Evolutionary conservation across 495 filamentous ascomycete genomes (phyloP).

Genomic region (Talaromyces ruber): DNA sequence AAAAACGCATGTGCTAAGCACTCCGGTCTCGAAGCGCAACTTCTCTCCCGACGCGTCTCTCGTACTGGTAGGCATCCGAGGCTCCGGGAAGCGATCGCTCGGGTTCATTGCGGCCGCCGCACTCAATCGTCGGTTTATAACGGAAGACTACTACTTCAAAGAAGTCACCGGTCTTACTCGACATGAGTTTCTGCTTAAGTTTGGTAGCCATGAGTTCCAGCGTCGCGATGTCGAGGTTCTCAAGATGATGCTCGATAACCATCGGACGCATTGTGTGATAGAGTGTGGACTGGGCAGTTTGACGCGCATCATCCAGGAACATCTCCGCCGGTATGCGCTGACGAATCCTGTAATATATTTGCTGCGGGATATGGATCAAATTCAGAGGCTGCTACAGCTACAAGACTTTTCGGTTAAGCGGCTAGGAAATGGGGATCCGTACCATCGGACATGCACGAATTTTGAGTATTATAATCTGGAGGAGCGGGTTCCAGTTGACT

Average conservation of each 20-base stretch:
- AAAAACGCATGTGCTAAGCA: constrained; percentile 12
- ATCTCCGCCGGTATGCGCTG: constrained; percentile 46
- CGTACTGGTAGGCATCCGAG: constrained; percentile 67
- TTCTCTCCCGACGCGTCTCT: constrained; percentile 63
- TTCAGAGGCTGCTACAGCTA: constrained; percentile 54
- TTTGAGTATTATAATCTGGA: constrained; percentile 74
- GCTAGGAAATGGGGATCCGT: constrained; percentile 42
- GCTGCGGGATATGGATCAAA: constrained; percentile 57
- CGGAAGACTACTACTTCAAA: constrained; percentile 68
- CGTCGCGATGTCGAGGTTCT: constrained; percentile 57
- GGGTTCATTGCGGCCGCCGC: constrained; percentile 73
- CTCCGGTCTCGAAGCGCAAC: constrained; percentile 12
- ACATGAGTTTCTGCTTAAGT: constrained; percentile 51
- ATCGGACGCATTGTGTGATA: constrained; percentile 60
- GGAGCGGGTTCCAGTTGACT: constrained; percentile 16
- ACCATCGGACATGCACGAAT: constrained; percentile 61
- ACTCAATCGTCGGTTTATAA: constrained; percentile 64
- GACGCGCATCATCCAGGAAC: constrained; percentile 46
- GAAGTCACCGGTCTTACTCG: constrained; percentile 57
- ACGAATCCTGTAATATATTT: constrained; percentile 71
- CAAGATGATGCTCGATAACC: constrained; percentile 54
- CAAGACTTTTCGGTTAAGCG: constrained; percentile 44
- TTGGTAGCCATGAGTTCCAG: constrained; percentile 60
- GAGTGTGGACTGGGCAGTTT: constrained; percentile 58
- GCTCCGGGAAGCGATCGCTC: constrained; percentile 69